Evolutionary conservation across 1,139 yeast species (phyloP), one percentile per base, ranked within the genome.

Genomic region (Meyerozyma athensensis): DNA sequence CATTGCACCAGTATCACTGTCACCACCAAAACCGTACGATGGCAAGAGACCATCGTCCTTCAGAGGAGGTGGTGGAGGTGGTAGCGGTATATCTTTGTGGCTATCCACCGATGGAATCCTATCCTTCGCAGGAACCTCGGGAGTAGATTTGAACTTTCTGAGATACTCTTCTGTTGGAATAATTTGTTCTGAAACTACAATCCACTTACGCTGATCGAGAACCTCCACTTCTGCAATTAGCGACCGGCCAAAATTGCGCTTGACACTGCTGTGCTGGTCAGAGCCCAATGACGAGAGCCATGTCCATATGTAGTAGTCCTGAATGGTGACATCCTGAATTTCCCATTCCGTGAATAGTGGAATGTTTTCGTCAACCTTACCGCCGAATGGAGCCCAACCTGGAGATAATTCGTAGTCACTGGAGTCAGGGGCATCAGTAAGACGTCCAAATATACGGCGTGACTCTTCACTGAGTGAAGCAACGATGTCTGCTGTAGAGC

Each of bases 291-390:
- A 75, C 3, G 89, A 79, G 49, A 86, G 65, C 96, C 96, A 87
- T 0, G 95, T 77, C 96, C 96, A 87, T 20, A 86, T 85, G 52
- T 82, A 86, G 54, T 84, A 87, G 54, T 87, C 96, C 58, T 86
- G 95, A 22, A 87, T 77, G 2, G 86, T 73, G 1, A 85, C 82
- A 43, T 85, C 75, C 13, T 76, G 63, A 12, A 83, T 73, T 3
- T 70, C 60, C 2, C 86, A 79, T 21, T 79, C 74, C 4, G 71
- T 59, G 41, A 53, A 63, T 18, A 61, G 49, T 2, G 74, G 72
- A 14, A 67, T 64, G 40, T 65, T 58, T 2, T 52, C 55, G 37
- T 56, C 59, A 7, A 41, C 41, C 5, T 50, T 48, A 9, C 24
- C 32, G 22, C 28, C 50, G 22, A 52, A 48, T 39, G 48, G 57